Percentiles rank a stretch among this genome's conserved stretches.
These are phyloP conservation scores for Simmondsia chinensis DNA, from an alignment of 148 eudicot genomes.

Conservation along the genomic window DNA sequence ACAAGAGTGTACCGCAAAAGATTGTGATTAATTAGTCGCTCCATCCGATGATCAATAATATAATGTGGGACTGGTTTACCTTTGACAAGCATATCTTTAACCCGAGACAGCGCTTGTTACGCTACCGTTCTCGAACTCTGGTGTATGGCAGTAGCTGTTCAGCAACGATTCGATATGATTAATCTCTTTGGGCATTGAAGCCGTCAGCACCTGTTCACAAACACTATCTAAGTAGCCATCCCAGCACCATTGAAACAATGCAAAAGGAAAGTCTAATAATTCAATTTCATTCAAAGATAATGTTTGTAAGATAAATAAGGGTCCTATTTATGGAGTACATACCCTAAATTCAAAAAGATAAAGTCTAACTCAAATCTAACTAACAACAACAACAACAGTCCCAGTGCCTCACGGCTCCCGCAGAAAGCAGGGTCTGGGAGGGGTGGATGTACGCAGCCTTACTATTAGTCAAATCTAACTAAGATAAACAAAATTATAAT, in stretches of 20 bases:
- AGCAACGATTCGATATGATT: constrained; percentile 71
- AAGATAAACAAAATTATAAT: no score
- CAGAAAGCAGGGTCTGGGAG: no score
- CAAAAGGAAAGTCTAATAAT: neutral
- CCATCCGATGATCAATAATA: no score
- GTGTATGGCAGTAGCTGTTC: constrained; percentile 35
- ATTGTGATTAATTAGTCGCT: no score
- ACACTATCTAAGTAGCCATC: neutral
- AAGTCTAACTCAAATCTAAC: no score
- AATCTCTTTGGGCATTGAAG: constrained; percentile 75
- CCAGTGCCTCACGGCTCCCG: no score
- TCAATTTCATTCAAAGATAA: neutral
- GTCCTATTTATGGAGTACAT: neutral
- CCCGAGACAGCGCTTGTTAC: constrained; percentile 21
- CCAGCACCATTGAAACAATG: neutral
- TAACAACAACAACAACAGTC: no score
- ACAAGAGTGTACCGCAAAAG: no score
- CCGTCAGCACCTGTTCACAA: constrained; percentile 67
- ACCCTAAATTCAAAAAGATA: neutral
- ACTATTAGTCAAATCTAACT: no score
- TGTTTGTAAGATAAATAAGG: no score
- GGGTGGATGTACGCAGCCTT: no score
- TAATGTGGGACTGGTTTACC: no score
- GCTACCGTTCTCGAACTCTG: constrained; percentile 15
- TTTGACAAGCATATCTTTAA: constrained; percentile 5